A percentile compares a stretch with the other conserved stretches of the same genome.
phyloP scores from a whole-genome alignment of 208 protist species.

The Porcisia deanei region DNA sequence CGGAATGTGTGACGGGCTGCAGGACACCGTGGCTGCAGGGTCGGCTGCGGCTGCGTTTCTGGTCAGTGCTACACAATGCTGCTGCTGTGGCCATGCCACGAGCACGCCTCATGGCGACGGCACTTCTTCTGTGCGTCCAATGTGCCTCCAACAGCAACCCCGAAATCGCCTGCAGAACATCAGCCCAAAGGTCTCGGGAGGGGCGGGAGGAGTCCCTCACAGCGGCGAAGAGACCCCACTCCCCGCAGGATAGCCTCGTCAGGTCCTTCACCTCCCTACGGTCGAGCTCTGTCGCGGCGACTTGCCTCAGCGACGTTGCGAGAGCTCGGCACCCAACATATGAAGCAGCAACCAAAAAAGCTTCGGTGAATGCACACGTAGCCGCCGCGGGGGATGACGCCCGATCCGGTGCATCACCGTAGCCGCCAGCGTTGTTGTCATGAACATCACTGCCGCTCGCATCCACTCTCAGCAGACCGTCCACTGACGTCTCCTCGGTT shows the following conservation, averaged over 20 bases:
- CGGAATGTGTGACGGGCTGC: not conserved
- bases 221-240: not conserved
- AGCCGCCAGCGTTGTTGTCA: not conserved
- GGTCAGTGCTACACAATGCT: not conserved
- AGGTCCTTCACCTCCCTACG: not conserved
- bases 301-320: slow-evolving; percentile 7
- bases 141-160: slow-evolving; percentile 18
- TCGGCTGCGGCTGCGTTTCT: not conserved
- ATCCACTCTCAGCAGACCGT: not conserved
- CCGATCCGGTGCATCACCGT: not conserved
- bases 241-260: not conserved
- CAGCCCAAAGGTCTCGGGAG: slow-evolving; percentile 13
- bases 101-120: not conserved
- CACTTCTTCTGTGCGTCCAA: slow-evolving; percentile 1
- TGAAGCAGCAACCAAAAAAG: slow-evolving; percentile 20
- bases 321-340: slow-evolving; percentile 21
- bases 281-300: not conserved
- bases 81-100: not conserved
- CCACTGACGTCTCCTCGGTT: not conserved
- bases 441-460: not conserved
- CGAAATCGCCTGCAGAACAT: slow-evolving; percentile 17
- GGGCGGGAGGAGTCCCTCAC: not conserved
- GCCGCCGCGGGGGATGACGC: not conserved
- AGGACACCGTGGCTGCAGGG: not conserved
- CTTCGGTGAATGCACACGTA: slow-evolving; percentile 23